Evolutionary conservation across 177 flowering plant genomes (phyloP), one percentile per base, ranked within the genome.

Genomic region (Vitis hybrid): DNA sequence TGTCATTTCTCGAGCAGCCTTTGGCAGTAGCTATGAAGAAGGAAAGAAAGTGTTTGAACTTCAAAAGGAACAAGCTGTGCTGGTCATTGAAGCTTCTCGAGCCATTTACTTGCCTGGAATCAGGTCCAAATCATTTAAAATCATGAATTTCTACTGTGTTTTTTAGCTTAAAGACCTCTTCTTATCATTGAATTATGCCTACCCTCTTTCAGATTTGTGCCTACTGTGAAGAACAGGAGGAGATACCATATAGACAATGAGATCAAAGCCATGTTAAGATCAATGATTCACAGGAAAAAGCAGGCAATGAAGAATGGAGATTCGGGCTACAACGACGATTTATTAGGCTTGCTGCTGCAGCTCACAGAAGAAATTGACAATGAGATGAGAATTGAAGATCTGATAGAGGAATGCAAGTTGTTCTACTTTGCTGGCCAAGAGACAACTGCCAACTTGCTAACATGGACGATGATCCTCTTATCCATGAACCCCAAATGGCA

Each of bases 361-460:
- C 46, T 14, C 24, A 78, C 30, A 65, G 11, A 24, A 41, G 66
- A 57, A 17, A 64, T 61, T 20, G 24, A 46, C 10, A 17, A 73
- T 5, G 65, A 65, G 52, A 32, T 86, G 76, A 82, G 77, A 46
- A 73, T 80, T 62, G 90, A 85, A 53, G 88, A 85, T 10, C 75
- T 87, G 30, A 76, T 83, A 12, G 85, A 85, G 63, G 90, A 85
- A 70, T 83, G 88, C 82, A 86, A 85, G 73, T 67, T 63, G 64
- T 85, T 86, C 69, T 80, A 86, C 84, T 56, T 84, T 30, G 87
- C 86, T 52, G 87, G 86, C 84, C 30, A 84, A 54, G 87, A 86
- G 69, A 86, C 90, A 66, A 86, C 88, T 9, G 66, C 86, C 7
- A 77, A 77, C 65, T 75, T 61, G 73, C 50, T 83, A 11, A 78